Conservation (phyloP, 768 basidiomycete genomes). For the Boletus rufocinnamomeus region DNA sequence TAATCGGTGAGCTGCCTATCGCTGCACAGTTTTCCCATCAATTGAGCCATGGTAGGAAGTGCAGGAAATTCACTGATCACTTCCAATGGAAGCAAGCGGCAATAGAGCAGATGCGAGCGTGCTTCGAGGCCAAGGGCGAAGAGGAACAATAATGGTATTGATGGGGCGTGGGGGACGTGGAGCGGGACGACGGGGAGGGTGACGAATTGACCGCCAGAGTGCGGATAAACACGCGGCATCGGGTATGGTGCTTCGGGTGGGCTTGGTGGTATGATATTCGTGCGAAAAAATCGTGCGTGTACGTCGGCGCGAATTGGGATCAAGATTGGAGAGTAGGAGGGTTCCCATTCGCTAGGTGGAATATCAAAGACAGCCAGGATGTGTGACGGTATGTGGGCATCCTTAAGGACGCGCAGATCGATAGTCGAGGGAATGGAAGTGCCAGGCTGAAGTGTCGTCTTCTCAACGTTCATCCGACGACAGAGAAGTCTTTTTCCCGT, state of each 20-base stretch:
- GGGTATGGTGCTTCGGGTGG: slow-evolving; percentile 38
- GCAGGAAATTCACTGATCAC: slow-evolving; percentile 62
- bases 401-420: slow-evolving; percentile 48
- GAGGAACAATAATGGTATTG: slow-evolving; percentile 58
- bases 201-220: slow-evolving; percentile 35
- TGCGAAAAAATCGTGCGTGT: slow-evolving; percentile 43
- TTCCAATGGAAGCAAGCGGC: slow-evolving; percentile 52
- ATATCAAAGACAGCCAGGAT: slow-evolving; percentile 49
- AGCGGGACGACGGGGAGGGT: slow-evolving; percentile 53
- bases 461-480: slow-evolving; percentile 37
- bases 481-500: slow-evolving; percentile 31
- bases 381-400: slow-evolving; percentile 56
- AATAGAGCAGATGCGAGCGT: slow-evolving; percentile 47
- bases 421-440: slow-evolving; percentile 43
- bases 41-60: slow-evolving; percentile 54
- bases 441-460: slow-evolving; percentile 24
- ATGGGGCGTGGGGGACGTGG: slow-evolving; percentile 52
- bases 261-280: slow-evolving; percentile 37
- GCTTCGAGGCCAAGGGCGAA: slow-evolving; percentile 57
- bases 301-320: slow-evolving; percentile 54
- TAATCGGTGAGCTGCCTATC: slow-evolving; percentile 37
- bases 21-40: slow-evolving; percentile 45
- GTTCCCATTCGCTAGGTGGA: slow-evolving; percentile 31
- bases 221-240: slow-evolving; percentile 27
- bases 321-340: slow-evolving; percentile 42